Evolutionary conservation across 345 rosid genomes (phyloP).

Genomic region (Camelina sativa): DNA sequence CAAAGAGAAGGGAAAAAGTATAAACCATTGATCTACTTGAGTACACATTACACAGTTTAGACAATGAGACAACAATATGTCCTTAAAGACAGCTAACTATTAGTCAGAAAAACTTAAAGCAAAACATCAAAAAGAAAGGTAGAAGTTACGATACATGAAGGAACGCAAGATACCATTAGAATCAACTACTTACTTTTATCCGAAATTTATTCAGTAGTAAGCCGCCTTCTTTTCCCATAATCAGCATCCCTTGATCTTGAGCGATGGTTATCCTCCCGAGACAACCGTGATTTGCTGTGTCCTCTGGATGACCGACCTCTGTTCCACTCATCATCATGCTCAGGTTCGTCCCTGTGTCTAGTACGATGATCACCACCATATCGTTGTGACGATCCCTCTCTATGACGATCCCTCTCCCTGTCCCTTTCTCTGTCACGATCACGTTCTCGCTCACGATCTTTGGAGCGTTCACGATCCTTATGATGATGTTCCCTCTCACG

Average conservation of each 20-base stretch:
- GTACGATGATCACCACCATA: constrained; percentile 59
- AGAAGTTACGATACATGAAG: constrained; percentile 12
- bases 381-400: constrained; percentile 67
- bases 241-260: constrained; percentile 77
- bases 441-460: constrained; percentile 60
- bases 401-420: constrained; percentile 64
- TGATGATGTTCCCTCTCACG: constrained; percentile 67
- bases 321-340: constrained; percentile 72
- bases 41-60: constrained; percentile 19
- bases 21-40: constrained; percentile 12
- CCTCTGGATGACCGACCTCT: constrained; percentile 68
- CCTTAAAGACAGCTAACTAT: constrained; percentile 3
- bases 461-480: constrained; percentile 65
- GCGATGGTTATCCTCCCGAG: constrained; percentile 70
- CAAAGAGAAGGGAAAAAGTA: background rate
- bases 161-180: constrained; percentile 17
- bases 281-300: constrained; percentile 62
- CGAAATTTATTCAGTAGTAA: constrained; percentile 54
- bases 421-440: constrained; percentile 63
- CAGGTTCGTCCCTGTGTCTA: constrained; percentile 61
- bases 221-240: constrained; percentile 82
- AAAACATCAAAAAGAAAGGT: constrained; percentile 7
- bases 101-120: background rate
- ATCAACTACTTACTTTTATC: constrained; percentile 33
- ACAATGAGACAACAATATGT: constrained; percentile 10